A percentile compares a stretch with the other conserved stretches of the same genome.
These are phyloP conservation scores for Paramarasmius palmivorus DNA, from an alignment of 1,284 basidiomycete species.

Conservation along the genomic window DNA sequence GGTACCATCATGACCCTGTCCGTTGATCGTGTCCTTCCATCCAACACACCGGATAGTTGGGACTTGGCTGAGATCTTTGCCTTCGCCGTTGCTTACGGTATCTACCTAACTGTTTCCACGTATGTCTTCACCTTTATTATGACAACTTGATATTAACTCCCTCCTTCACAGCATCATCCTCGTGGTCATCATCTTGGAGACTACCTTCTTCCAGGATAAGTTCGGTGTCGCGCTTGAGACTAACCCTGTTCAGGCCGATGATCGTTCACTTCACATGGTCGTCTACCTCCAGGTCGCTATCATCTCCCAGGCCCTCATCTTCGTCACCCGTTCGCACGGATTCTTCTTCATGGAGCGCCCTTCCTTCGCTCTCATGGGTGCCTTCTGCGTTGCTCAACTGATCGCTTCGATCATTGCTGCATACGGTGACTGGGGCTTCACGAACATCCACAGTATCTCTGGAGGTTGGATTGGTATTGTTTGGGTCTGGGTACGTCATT, in stretches of 20 bases:
- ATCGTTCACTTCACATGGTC: constrained; percentile 77
- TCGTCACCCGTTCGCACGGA: constrained; percentile 93
- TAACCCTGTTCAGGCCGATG: constrained; percentile 63
- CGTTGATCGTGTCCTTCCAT: constrained; percentile 94
- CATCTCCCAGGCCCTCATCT: constrained; percentile 97
- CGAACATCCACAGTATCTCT: constrained; percentile 72
- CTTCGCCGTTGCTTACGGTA: constrained; percentile 92
- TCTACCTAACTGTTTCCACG: constrained; percentile 92
- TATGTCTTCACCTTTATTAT: constrained; percentile 35
- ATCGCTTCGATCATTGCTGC: constrained; percentile 94
- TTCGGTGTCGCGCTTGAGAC: constrained; percentile 72
- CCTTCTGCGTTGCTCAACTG: constrained; percentile 92
- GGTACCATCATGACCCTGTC: constrained; percentile 99
- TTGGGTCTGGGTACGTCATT: constrained; percentile 83
- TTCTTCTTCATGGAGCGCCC: constrained; percentile 99
- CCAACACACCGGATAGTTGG: constrained; percentile 92
- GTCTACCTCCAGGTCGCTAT: constrained; percentile 94
- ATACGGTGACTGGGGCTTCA: constrained; percentile 92
- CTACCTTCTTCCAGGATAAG: constrained; percentile 86
- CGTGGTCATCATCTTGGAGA: constrained; percentile 85
- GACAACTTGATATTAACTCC: constrained; percentile 20
- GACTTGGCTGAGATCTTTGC: constrained; percentile 96
- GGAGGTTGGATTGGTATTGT: constrained; percentile 97
- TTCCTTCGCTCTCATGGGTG: constrained; percentile 83
- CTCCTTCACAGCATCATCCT: constrained; percentile 61